These are phyloP conservation scores for Chlorella sp. DNA, from an alignment of 139 green algal genomes.

Conservation along the genomic window DNA sequence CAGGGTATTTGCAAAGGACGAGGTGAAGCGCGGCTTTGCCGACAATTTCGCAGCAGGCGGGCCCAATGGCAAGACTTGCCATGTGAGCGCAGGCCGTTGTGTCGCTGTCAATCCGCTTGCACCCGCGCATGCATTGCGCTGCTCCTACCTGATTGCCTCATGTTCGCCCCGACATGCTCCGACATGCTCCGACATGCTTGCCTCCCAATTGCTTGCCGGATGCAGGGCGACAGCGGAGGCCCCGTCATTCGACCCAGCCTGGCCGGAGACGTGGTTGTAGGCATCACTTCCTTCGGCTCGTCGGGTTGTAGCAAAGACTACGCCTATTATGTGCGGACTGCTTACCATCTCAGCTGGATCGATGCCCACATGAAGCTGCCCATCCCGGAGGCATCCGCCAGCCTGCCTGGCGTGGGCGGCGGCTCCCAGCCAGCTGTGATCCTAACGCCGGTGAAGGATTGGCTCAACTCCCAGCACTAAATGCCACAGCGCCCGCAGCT, in stretches of 20 bases:
- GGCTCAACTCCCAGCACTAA: no score
- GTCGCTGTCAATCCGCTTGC: no score
- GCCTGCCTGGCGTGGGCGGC: no score
- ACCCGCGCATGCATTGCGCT: not conserved
- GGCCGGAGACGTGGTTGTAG: not conserved
- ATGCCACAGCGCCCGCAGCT: no score
- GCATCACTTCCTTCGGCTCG: not conserved
- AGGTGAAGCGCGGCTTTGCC: not conserved
- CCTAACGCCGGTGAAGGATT: no score
- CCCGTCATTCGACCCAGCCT: not conserved
- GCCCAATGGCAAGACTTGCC: not conserved
- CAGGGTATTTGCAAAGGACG: not conserved
- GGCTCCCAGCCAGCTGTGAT: no score
- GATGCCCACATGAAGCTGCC: no score
- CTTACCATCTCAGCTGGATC: not conserved
- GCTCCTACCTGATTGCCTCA: not conserved
- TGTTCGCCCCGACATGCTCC: not conserved
- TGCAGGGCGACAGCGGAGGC: slow-evolving; percentile 8
- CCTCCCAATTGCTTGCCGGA: not conserved
- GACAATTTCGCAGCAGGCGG: slow-evolving; percentile 1
- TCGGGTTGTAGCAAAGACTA: not conserved
- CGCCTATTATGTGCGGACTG: not conserved
- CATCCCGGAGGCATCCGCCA: no score
- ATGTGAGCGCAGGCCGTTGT: not conserved
- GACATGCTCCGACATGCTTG: not conserved